These are phyloP conservation scores for Sporothrix mexicana DNA, from an alignment of 2,329 filamentous ascomycete genomes.

Conservation along the genomic window DNA sequence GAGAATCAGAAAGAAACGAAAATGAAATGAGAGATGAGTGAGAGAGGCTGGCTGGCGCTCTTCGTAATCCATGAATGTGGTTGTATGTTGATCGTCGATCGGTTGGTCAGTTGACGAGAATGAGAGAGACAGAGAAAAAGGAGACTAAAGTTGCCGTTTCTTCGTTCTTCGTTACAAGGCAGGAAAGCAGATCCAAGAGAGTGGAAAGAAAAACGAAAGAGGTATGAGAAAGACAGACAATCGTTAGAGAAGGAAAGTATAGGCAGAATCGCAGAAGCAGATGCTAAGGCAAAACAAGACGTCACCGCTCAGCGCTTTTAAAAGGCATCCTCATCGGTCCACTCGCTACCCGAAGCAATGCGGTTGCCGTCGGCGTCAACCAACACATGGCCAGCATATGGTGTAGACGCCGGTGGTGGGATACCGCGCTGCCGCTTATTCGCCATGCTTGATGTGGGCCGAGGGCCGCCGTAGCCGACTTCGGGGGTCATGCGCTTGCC, in stretches of 20 bases:
- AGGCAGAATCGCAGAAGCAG: neutral
- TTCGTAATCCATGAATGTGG: slow-evolving; percentile 3
- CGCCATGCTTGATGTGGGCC: slow-evolving; percentile 43
- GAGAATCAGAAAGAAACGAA: neutral
- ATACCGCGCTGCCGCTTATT: slow-evolving; percentile 61
- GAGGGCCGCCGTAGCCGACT: slow-evolving; percentile 2
- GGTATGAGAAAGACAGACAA: slow-evolving; percentile 7
- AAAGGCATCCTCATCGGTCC: slow-evolving; percentile 69
- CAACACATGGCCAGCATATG: slow-evolving; percentile 55
- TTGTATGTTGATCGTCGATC: neutral
- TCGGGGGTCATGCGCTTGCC: slow-evolving; percentile 68
- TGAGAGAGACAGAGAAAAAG: neutral
- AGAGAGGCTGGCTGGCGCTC: neutral
- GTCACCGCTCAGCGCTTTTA: slow-evolving; percentile 42
- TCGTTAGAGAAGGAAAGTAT: neutral
- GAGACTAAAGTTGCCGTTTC: slow-evolving; percentile 21
- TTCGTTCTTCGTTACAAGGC: slow-evolving; percentile 21
- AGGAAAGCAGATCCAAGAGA: neutral
- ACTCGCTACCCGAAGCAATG: slow-evolving; percentile 68
- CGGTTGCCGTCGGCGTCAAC: slow-evolving; percentile 66
- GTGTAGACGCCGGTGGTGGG: slow-evolving; percentile 51
- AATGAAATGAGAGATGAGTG: neutral
- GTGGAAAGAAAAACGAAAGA: neutral
- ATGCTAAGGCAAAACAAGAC: neutral
- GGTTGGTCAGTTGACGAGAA: too few relatives aligned